Base-by-base conservation (phyloP, 768 basidiomycete species). In the Hydnomerulius pinastri region DNA sequence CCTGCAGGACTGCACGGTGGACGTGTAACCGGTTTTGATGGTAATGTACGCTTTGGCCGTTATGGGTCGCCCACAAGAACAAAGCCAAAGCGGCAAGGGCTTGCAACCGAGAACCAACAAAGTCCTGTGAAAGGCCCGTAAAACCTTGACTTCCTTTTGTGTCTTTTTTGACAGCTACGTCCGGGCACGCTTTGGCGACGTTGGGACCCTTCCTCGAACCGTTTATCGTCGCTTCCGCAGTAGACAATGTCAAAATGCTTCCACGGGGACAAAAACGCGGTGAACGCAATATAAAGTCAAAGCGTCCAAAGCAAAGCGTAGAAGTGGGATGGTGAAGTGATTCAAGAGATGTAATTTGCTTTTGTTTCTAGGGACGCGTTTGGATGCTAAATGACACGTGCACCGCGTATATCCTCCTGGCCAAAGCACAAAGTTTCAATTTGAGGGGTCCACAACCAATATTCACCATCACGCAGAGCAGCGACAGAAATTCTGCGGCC, bases 91-190 rank as follows among this genome's bases (percentile, higher is more conserved):
- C 33, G 36, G 43, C 27, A n/a, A 5, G 29, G 54, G 29, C 28
- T 20, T 43, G 29, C 43, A 29, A 23, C 42, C 28, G 44, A 42
- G 17, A n/a, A 39, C 35, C 55, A 46, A 64, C 55, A 47, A 50
- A 58, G 48, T 46, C 43, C 50, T 48, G 46, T 53, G 32, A 58
- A 64, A 61, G 43, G 43, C 40, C 25, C 46, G n/a, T 41, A 43
- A 47, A 48, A 45, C 46, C 53, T 41, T 35, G 46, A 32, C 43
- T 51, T 38, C 53, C 50, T 51, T 46, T 51, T 51, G 50, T 40
- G 43, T 41, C 33, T 30, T 24, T 23, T 46, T 20, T 46, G 28
- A 51, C 25, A 42, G 25, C 3, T 24, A 37, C 33, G 2, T 49
- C 44, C 32, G 30, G 44, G 48, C 20, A 28, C 20, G 39, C 50